Evolutionary conservation across 805 yeast genomes (phyloP).

Genomic region (Pichia nakasei): DNA sequence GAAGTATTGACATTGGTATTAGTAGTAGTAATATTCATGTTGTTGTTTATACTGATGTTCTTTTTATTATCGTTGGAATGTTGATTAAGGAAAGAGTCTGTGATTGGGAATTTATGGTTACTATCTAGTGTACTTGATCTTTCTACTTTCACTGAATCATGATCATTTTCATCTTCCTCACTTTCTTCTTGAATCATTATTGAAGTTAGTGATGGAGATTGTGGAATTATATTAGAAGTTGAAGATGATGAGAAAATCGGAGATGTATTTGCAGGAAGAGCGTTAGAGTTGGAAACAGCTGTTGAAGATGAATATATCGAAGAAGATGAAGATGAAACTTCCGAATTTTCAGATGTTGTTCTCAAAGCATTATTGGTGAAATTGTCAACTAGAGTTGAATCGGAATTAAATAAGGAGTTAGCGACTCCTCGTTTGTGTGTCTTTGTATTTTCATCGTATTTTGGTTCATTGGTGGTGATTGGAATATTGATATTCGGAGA

Average conservation of each 20-base stretch:
- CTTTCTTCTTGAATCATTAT: conserved; percentile 1
- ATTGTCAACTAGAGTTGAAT: conserved; percentile 9
- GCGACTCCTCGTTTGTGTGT: conserved; percentile 7
- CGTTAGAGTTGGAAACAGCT: background rate
- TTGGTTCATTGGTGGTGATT: background rate
- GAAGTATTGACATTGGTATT: background rate
- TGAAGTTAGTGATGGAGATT: background rate
- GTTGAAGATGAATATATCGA: background rate
- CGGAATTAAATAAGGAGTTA: conserved; percentile 8
- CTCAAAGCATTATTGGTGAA: background rate
- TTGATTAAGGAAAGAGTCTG: background rate
- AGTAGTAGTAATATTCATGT: background rate
- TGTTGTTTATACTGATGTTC: background rate
- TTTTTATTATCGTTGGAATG: too few species aligned
- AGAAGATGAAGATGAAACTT: background rate
- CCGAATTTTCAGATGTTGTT: conserved; percentile 1
- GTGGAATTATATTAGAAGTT: background rate
- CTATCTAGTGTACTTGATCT: background rate
- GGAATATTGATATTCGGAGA: too few species aligned
- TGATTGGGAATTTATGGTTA: background rate
- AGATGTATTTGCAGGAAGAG: background rate
- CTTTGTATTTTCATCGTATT: background rate
- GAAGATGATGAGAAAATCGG: background rate
- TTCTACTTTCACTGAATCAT: too few species aligned
- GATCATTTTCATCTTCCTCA: background rate